Percentiles rank a stretch among this genome's conserved stretches.
Conservation (phyloP, 2,329 filamentous ascomycete genomes). For the Phialophora macrospora region DNA sequence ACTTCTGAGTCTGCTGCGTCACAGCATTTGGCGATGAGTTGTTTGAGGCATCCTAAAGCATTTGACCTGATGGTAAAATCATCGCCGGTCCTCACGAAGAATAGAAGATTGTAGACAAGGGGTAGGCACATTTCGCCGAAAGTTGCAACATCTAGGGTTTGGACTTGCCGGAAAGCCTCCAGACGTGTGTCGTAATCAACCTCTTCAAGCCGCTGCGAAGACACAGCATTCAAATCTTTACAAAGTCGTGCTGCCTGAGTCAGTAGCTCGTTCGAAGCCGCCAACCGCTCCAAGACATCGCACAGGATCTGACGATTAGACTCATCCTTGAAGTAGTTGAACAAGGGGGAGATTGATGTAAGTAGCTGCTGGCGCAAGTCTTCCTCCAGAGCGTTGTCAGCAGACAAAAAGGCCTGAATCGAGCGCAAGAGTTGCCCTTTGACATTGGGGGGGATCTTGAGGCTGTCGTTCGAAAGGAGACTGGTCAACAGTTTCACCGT, state of each 20-base stretch:
- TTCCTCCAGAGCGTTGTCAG: slow-evolving; percentile 47
- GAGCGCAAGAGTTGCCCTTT: slow-evolving; percentile 34
- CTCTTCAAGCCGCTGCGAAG: slow-evolving; percentile 73
- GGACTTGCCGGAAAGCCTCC: slow-evolving; percentile 74
- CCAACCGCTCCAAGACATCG: slow-evolving; percentile 72
- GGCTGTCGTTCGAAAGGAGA: slow-evolving; percentile 52
- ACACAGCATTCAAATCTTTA: slow-evolving; percentile 79
- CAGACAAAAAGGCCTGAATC: slow-evolving; percentile 26
- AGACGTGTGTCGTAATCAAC: slow-evolving; percentile 86
- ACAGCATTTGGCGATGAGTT: slow-evolving; percentile 71
- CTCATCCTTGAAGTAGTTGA: slow-evolving; percentile 86
- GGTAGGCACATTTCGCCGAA: slow-evolving; percentile 76
- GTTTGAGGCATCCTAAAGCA: slow-evolving; percentile 77
- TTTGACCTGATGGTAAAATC: slow-evolving; percentile 86
- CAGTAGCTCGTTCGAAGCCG: slow-evolving; percentile 65
- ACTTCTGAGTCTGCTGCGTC: slow-evolving; percentile 50
- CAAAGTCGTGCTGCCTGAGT: slow-evolving; percentile 71
- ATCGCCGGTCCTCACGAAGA: slow-evolving; percentile 81
- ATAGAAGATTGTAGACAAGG: slow-evolving; percentile 85
- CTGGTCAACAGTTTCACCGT: slow-evolving; percentile 29
- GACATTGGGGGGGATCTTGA: slow-evolving; percentile 32
- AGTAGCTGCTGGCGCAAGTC: slow-evolving; percentile 70
- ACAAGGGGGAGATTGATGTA: slow-evolving; percentile 76
- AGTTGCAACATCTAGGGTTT: slow-evolving; percentile 66
- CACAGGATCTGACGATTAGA: slow-evolving; percentile 75